A percentile compares a stretch with the other conserved stretches of the same genome.
These are phyloP conservation scores for Aspergillus ellipticus DNA, from an alignment of 495 filamentous ascomycete species.

Conservation along the genomic window DNA sequence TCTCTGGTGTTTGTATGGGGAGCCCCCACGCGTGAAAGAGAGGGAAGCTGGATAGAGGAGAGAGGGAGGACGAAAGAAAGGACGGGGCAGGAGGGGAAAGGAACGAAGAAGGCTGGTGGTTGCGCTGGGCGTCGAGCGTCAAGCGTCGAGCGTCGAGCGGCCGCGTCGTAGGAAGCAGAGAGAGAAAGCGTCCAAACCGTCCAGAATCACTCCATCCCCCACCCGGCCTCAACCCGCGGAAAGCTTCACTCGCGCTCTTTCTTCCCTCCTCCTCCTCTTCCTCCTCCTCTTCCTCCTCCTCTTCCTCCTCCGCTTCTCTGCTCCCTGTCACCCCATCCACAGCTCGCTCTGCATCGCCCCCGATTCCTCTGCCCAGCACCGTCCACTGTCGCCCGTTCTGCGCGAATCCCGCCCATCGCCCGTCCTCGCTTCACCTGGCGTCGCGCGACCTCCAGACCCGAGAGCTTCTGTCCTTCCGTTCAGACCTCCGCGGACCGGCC, in stretches of 20 bases:
- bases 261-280: neutral
- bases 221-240: neutral
- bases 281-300: neutral
- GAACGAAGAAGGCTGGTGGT: too few species aligned
- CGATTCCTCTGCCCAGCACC: neutral
- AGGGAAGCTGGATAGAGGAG: too few species aligned
- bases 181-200: neutral
- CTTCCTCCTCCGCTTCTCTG: too few species aligned
- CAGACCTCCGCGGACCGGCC: neutral
- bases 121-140: too few species aligned
- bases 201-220: neutral
- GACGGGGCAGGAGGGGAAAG: too few species aligned
- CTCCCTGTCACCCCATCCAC: too few species aligned
- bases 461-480: conserved; percentile 1
- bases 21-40: too few species aligned
- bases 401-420: conserved; percentile 7
- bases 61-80: too few species aligned
- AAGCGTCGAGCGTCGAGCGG: neutral
- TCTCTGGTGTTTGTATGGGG: too few species aligned
- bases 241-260: conserved; percentile 8
- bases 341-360: neutral
- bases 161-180: neutral
- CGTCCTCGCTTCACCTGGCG: conserved; percentile 11
- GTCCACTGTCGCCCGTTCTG: conserved; percentile 7
- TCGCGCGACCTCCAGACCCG: conserved; percentile 10